Evolutionary conservation across 768 basidiomycete species (phyloP).

Genomic region (Trametes maxima): DNA sequence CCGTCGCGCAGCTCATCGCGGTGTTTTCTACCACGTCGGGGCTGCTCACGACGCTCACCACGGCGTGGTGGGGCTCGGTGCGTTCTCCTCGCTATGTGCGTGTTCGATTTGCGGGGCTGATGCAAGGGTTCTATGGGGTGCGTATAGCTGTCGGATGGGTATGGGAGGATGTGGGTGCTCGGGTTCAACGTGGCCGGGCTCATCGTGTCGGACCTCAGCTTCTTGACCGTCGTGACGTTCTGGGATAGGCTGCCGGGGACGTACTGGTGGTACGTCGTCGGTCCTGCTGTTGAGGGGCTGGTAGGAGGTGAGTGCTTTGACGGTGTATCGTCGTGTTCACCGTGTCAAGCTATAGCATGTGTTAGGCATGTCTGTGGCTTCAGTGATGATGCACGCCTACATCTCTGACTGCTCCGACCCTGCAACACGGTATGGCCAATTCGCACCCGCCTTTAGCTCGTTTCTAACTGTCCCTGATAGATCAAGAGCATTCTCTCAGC

Average conservation of each 20-base stretch:
- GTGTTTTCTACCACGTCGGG: conserved; percentile 63
- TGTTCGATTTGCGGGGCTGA: not conserved
- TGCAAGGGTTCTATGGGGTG: not conserved
- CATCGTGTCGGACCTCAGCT: conserved; percentile 62
- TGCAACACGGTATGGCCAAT: conserved; percentile 48
- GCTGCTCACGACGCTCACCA: conserved; percentile 72
- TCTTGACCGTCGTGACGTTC: conserved; percentile 65
- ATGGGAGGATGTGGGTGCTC: conserved; percentile 70
- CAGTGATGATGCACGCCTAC: conserved; percentile 64
- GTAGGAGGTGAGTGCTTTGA: conserved; percentile 61
- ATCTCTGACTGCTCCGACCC: conserved; percentile 67
- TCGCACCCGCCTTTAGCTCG: not conserved
- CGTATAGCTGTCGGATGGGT: conserved; percentile 81
- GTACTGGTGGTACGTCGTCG: conserved; percentile 77
- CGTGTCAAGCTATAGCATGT: not conserved
- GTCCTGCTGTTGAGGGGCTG: conserved; percentile 65
- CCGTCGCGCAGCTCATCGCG: conserved; percentile 66
- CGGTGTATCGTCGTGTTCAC: no score
- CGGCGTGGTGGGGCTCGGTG: conserved; percentile 86
- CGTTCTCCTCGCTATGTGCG: not conserved
- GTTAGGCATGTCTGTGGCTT: conserved; percentile 29
- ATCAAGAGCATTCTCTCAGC: conserved; percentile 65
- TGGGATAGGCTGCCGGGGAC: conserved; percentile 70
- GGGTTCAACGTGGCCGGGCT: conserved; percentile 60
- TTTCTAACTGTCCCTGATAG: conserved; percentile 37